A percentile compares a stretch with the other conserved stretches of the same genome.
These are phyloP conservation scores for Acacia confusa DNA, from an alignment of 306 rosid species.

Conservation along the genomic window DNA sequence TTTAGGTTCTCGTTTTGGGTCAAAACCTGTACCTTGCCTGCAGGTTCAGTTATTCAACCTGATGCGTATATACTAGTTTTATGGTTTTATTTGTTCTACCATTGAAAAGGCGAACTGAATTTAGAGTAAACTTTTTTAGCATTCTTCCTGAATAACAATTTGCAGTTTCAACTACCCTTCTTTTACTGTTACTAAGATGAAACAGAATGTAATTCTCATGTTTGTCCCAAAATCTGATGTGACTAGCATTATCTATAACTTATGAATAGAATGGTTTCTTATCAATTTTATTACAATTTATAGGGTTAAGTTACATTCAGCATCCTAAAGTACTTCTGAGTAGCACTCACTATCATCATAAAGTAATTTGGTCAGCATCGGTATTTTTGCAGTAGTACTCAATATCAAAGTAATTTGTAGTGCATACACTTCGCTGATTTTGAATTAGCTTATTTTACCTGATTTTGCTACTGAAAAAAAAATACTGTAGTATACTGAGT, in stretches of 20 bases:
- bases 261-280: not conserved
- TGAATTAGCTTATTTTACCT: no score
- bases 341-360: no score
- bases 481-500: no score
- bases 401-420: no score
- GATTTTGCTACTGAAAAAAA: no score
- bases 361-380: no score
- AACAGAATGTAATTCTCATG: not conserved
- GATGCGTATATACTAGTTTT: not conserved
- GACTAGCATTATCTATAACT: no score
- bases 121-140: not conserved
- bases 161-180: not conserved
- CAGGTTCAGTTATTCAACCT: not conserved
- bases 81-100: not conserved
- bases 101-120: not conserved
- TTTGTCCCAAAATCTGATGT: not conserved
- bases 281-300: no score
- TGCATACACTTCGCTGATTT: no score
- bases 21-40: not conserved
- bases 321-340: no score
- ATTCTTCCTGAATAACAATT: constrained; percentile 3
- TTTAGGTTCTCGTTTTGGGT: not conserved
- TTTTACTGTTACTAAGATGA: not conserved
- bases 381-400: no score
- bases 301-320: no score